Conservation (phyloP, 2,329 filamentous ascomycete species). For the Helminthosporium solani region DNA sequence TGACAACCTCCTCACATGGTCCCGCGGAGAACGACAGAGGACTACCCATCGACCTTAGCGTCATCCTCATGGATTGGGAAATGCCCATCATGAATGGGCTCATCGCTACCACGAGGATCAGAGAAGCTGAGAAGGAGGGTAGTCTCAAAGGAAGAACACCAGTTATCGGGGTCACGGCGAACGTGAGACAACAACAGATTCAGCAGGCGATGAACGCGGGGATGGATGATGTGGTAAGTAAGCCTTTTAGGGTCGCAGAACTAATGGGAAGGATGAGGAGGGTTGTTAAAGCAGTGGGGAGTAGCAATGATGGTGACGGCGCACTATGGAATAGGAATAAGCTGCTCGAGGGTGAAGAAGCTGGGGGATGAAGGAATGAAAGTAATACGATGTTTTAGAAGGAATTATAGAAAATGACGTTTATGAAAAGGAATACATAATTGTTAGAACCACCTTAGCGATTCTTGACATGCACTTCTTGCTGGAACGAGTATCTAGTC, state of each 20-base stretch:
- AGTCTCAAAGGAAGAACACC: slow-evolving; percentile 26
- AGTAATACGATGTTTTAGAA: too few species aligned
- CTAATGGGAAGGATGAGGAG: slow-evolving; percentile 15
- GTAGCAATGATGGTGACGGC: not conserved
- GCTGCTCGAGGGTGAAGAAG: not conserved
- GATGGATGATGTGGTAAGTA: slow-evolving; percentile 63
- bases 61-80: slow-evolving; percentile 38
- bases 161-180: slow-evolving; percentile 39
- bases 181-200: slow-evolving; percentile 36
- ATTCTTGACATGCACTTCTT: too few species aligned
- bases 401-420: too few species aligned
- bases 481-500: too few species aligned
- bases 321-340: too few species aligned
- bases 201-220: slow-evolving; percentile 30
- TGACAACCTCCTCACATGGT: not conserved
- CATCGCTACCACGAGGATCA: slow-evolving; percentile 26
- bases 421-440: too few species aligned
- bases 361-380: not conserved
- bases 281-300: not conserved
- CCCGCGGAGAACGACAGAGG: not conserved
- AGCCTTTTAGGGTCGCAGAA: slow-evolving; percentile 60
- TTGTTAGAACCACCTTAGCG: too few species aligned
- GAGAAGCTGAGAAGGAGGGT: slow-evolving; percentile 24
- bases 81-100: slow-evolving; percentile 40
- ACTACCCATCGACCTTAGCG: slow-evolving; percentile 12